Conservation (phyloP, 2,329 filamentous ascomycete species). For the Fusarium sambucinum region DNA sequence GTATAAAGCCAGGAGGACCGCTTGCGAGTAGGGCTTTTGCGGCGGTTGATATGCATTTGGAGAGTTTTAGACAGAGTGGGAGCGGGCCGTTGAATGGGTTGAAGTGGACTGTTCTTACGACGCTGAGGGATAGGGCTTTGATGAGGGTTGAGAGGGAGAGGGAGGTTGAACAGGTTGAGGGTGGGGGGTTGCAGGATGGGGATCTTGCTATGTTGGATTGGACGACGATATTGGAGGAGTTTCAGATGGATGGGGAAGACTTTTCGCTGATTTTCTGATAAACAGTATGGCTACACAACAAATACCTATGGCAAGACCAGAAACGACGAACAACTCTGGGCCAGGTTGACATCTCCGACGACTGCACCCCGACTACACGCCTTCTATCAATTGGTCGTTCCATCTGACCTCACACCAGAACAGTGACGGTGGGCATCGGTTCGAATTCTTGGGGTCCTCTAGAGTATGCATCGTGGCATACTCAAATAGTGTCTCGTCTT, state of each 20-base stretch:
- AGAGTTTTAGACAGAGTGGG: background rate
- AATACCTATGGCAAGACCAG: background rate
- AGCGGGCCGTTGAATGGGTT: constrained; percentile 23
- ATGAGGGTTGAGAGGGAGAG: constrained; percentile 6
- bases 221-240: constrained; percentile 49
- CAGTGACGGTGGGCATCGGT: too few relatives aligned
- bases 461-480: rapidly evolving
- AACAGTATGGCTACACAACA: background rate
- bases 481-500: background rate
- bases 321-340: background rate
- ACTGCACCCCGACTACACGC: background rate
- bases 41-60: constrained; percentile 31
- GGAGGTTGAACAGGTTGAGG: background rate
- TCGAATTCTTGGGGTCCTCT: background rate
- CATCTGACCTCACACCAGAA: too few relatives aligned
- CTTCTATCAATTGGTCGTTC: background rate
- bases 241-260: constrained; percentile 45
- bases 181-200: background rate
- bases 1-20: constrained; percentile 52
- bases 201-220: constrained; percentile 45
- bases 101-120: constrained; percentile 51
- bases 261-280: constrained; percentile 37
- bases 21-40: constrained; percentile 52
- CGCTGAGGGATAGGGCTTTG: constrained; percentile 49
- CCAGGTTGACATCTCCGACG: background rate